Base-by-base conservation (phyloP, 176 grass and related monocot genomes). In the Bonia amplexicaulis region DNA sequence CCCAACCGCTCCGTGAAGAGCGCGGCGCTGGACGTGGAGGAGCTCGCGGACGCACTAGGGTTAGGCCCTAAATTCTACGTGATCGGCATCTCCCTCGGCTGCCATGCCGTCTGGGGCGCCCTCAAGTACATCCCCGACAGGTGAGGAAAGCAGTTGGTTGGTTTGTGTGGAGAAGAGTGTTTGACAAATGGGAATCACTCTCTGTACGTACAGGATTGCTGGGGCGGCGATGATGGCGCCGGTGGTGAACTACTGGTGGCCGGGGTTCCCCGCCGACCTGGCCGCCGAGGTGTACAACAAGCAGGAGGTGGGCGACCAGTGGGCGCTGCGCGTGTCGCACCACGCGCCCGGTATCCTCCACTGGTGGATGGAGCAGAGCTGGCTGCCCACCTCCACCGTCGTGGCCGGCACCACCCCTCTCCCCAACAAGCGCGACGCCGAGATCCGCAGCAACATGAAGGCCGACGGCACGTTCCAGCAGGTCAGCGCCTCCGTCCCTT, bases 351-450 rank as follows among this genome's bases (percentile, higher is more conserved):
- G 88, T 67, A 66, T 95, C 57, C 93, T 95, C 31, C 93, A 93
- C 54, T 95, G 93, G 93, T 95, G 93, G 93, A 92, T 95, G 90
- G 80, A 93, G 20, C 93, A 95, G 88, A 84, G 70, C 74, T 95
- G 93, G 93, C 81, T 95, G 3, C 90, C 93, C 57, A 67, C 85
- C 33, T 95, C 93, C 63, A 95, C 87, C 15, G 93, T 95, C 31
- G 87, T 91, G 13, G 84, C 84, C 12, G 83, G 82, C 86, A 91
- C 86, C 14, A 89, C 88, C 2, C 42, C 54, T 26, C 83, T 95
- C 6, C 88, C 91, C 41, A 95, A 95, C 81, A 85, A 85, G 25
- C 82, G 86, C 0, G 93, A 95, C 35, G 86, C 85, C 11, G 79
- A 93, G 27, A 68, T 87, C 68, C 75, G 75, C 12, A 9, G 58